phyloP scores from a whole-genome alignment of 495 filamentous ascomycete species.

The Talaromyces nanjingensis region DNA sequence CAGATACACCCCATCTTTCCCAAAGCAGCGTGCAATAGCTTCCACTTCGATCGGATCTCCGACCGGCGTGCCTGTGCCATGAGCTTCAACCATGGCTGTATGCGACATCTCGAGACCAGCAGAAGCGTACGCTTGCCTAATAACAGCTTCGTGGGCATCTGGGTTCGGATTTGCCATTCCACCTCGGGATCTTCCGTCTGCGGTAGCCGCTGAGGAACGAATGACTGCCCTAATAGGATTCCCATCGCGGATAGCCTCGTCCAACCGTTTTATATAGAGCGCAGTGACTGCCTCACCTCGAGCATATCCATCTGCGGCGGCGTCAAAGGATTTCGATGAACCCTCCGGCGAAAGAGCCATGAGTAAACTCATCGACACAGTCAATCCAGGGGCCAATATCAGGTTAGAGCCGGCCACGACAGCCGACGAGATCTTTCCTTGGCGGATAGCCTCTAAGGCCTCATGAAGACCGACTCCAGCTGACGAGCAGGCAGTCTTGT shows the following conservation, averaged over 20 bases:
- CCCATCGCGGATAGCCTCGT: slow-evolving; percentile 23
- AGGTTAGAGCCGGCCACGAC: slow-evolving; percentile 24
- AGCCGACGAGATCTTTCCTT: too few relatives aligned
- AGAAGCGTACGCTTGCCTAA: slow-evolving; percentile 25
- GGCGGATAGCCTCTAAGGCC: too few relatives aligned
- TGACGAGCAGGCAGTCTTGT: neutral
- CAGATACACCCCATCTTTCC: slow-evolving; percentile 33
- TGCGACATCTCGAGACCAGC: slow-evolving; percentile 21
- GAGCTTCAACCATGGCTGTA: slow-evolving; percentile 24
- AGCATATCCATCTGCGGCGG: slow-evolving; percentile 54
- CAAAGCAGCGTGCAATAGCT: slow-evolving; percentile 5
- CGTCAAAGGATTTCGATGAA: slow-evolving; percentile 53
- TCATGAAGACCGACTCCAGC: too few relatives aligned
- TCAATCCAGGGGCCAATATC: slow-evolving; percentile 24
- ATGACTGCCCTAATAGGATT: slow-evolving; percentile 36
- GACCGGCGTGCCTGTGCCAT: slow-evolving; percentile 27
- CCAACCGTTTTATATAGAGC: slow-evolving; percentile 26
- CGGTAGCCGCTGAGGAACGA: slow-evolving; percentile 22
- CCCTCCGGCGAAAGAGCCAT: slow-evolving; percentile 20
- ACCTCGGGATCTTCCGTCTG: slow-evolving; percentile 20
- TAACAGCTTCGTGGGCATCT: slow-evolving; percentile 23
- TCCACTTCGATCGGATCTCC: neutral
- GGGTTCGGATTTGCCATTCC: slow-evolving; percentile 23
- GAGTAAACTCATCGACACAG: slow-evolving; percentile 19
- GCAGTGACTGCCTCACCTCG: slow-evolving; percentile 47